Evolutionary conservation across 1,284 basidiomycete species (phyloP), one percentile per base, ranked within the genome.

Genomic region (Ceratobasidium sp.): DNA sequence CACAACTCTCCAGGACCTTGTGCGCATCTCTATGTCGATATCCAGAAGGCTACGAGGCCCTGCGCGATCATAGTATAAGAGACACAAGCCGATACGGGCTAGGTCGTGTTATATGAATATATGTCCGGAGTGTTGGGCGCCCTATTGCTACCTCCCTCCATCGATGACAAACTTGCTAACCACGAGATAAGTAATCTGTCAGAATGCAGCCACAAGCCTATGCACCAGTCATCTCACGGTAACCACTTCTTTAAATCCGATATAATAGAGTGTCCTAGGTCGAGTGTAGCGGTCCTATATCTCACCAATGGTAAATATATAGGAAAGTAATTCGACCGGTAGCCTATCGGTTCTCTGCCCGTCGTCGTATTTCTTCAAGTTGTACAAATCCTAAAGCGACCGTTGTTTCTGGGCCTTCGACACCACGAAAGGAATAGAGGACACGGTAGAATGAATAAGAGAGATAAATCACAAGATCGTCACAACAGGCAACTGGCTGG

Each of bases 301-400:
- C 41, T 66, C 62, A 1, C 50, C 62, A n/a, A 66, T 11, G 3
- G 13, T 27, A 14, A 66, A 66, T 5, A 66, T 66, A 44, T 41
- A 27, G 1, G 25, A 41, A 13, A 66, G 16, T 4, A 66, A 39
- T 21, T 66, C 62, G n/a, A 39, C 11, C 5, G 59, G 59, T 14
- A 64, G 21, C 6, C 41, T 25, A 29, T 64, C 52, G 47, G 52
- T 53, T n/a, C 4, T 27, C 16, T n/a, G 14, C 46, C 36, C 19
- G 21, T n/a, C 14, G 13, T 42, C 39, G 4, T 19, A 7, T 13
- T 16, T 11, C 29, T 52, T 11, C 21, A 21, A 4, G 33, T 11
- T 36, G 21, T 21, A 4, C 29, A 29, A 13, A 29, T 6, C 49
- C 23, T 11, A 52, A 29, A 5, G 46, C 46, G 16, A 16, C n/a